Conservation (phyloP, 169 alveolate genomes). For the Theileria sp. region DNA sequence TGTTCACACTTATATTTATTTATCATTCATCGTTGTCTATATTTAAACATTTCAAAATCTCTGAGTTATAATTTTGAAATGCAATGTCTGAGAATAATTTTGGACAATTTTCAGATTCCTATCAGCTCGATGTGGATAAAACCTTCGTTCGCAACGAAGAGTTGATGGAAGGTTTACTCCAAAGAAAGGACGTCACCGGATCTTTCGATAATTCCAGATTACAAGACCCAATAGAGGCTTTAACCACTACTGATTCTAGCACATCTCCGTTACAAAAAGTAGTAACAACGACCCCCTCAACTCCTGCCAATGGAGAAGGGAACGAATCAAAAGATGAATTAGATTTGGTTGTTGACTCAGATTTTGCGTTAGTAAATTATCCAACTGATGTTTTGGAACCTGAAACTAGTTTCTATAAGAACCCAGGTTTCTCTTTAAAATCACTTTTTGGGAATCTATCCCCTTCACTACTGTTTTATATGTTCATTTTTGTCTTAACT, state of each 20-base stretch:
- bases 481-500: constrained; percentile 55
- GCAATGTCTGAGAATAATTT: constrained; percentile 8
- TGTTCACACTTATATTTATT: not conserved
- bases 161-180: not conserved
- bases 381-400: not conserved
- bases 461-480: constrained; percentile 13
- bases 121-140: not conserved
- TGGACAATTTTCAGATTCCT: not conserved
- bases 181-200: not conserved
- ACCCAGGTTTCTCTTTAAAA: not conserved
- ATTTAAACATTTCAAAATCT: not conserved
- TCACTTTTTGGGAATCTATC: constrained; percentile 2
- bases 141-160: not conserved
- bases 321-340: not conserved
- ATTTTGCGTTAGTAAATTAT: not conserved
- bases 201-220: not conserved
- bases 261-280: not conserved
- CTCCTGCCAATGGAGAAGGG: not conserved
- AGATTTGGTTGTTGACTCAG: not conserved
- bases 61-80: not conserved
- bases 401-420: not conserved
- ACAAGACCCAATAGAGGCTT: not conserved
- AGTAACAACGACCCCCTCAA: not conserved
- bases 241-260: constrained; percentile 33
- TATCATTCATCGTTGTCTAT: too few species aligned